A percentile compares a stretch with the other conserved stretches of the same genome.
Evolutionary conservation across 352 stramenopile genomes (phyloP).

Genomic region (Sclerospora graminicola): DNA sequence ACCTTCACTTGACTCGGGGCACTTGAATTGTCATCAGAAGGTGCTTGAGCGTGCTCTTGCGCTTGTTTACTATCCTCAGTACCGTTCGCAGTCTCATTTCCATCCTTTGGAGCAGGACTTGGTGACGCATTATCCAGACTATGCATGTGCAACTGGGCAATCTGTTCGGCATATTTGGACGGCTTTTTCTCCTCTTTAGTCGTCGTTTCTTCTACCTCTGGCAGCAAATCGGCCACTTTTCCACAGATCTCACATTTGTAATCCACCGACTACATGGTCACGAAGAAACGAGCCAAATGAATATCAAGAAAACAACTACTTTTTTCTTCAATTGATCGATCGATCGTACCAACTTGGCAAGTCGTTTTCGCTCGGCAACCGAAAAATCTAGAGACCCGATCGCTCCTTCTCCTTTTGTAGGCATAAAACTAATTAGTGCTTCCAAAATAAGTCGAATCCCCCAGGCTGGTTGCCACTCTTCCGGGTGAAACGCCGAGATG

Average conservation of each 20-base stretch:
- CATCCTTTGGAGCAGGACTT: conserved; percentile 3
- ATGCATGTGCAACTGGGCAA: conserved; percentile 75
- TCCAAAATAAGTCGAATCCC: conserved; percentile 95
- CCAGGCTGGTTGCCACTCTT: conserved; percentile 95
- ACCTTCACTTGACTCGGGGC: too few relatives aligned
- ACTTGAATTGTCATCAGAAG: too few relatives aligned
- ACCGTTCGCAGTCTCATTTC: conserved; percentile 3
- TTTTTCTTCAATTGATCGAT: too few relatives aligned
- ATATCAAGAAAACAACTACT: too few relatives aligned
- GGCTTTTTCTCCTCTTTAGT: conserved; percentile 22
- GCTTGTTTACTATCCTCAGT: too few relatives aligned
- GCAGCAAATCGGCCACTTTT: conserved; percentile 50
- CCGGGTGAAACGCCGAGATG: conserved; percentile 95
- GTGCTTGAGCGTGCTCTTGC: too few relatives aligned
- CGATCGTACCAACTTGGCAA: conserved; percentile 60
- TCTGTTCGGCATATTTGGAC: conserved; percentile 72
- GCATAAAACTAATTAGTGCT: conserved; percentile 97
- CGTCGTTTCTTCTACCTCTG: conserved; percentile 38
- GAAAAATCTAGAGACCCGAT: conserved; percentile 77
- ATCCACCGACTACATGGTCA: conserved; percentile 59
- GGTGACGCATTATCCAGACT: conserved; percentile 32
- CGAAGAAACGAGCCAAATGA: too few relatives aligned
- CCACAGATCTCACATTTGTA: conserved; percentile 76
- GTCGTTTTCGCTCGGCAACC: conserved; percentile 41
- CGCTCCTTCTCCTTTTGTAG: conserved; percentile 75